Conservation (phyloP, 805 yeast genomes). For the Schizosaccharomyces osmophilus region DNA sequence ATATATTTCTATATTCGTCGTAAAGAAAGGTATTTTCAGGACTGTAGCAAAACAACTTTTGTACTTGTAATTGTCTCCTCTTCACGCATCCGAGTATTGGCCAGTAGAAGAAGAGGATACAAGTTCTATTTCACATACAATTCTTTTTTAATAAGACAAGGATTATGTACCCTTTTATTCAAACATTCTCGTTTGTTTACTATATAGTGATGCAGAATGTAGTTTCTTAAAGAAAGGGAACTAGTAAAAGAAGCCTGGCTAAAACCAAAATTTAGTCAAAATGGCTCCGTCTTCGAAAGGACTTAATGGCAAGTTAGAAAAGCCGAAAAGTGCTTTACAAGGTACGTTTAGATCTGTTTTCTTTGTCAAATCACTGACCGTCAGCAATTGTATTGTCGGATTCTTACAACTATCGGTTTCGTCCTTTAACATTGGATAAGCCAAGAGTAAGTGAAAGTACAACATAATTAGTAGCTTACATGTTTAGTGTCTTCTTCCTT, state of each 20-base stretch:
- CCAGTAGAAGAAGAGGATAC: too few species aligned
- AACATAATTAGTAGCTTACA: neutral
- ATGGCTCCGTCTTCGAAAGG: conserved; percentile 1
- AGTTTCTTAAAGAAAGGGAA: too few species aligned
- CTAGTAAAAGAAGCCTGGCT: neutral
- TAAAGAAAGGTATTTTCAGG: too few species aligned
- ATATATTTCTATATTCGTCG: too few species aligned
- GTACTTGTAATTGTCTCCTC: too few species aligned
- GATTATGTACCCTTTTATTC: too few species aligned
- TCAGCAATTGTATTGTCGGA: conserved; percentile 78
- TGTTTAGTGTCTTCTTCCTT: conserved; percentile 46
- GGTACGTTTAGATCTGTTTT: neutral
- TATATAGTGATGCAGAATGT: too few species aligned
- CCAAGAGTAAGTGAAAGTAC: conserved; percentile 30
- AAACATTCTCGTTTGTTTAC: too few species aligned
- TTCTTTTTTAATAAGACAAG: too few species aligned
- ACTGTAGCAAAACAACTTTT: too few species aligned
- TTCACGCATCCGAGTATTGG: too few species aligned
- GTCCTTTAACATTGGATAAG: conserved; percentile 64
- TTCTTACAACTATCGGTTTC: conserved; percentile 72
- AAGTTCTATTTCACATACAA: too few species aligned
- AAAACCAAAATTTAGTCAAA: neutral
- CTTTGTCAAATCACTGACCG: neutral
- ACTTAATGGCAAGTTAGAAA: neutral
- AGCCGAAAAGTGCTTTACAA: neutral